Percentiles rank a stretch among this genome's conserved stretches.
Evolutionary conservation across 1,284 basidiomycete genomes (phyloP).

Genomic region (Ceraceosorus bombacis): DNA sequence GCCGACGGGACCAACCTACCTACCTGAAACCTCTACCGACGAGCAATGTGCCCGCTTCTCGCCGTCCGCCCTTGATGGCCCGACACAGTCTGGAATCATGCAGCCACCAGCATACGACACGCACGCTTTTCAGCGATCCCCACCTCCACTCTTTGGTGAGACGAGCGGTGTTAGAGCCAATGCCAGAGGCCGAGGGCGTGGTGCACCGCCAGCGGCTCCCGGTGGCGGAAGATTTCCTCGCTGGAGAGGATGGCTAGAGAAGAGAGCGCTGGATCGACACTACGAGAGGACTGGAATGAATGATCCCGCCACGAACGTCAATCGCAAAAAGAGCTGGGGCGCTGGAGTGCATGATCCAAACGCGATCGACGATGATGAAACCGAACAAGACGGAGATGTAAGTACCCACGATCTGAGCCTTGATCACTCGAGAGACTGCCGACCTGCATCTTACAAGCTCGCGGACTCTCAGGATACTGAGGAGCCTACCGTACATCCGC

Average conservation of each 20-base stretch:
- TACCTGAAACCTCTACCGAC: no score
- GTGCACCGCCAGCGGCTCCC: neutral
- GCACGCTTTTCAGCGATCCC: neutral
- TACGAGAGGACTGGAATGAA: constrained; percentile 1
- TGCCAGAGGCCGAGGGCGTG: neutral
- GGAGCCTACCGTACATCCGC: constrained; percentile 10
- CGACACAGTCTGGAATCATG: no score
- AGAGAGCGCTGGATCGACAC: constrained; percentile 11
- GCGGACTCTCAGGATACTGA: neutral
- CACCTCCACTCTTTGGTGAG: neutral
- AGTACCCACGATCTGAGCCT: neutral
- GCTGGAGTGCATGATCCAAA: constrained; percentile 5
- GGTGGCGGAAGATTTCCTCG: constrained; percentile 7
- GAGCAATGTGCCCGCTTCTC: no score
- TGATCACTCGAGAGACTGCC: neutral
- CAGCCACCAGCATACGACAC: neutral
- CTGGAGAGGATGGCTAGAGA: constrained; percentile 10
- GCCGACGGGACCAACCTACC: no score
- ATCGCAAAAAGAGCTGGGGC: constrained; percentile 11
- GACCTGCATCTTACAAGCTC: neutral
- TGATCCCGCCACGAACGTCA: neutral
- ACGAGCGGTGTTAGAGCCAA: neutral
- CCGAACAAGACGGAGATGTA: constrained; percentile 2
- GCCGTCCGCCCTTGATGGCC: no score
- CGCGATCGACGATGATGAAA: constrained; percentile 4